Evolutionary conservation across 2,329 filamentous ascomycete genomes (phyloP), one percentile per base, ranked within the genome.

Genomic region (Chaetomiaceae sp.): DNA sequence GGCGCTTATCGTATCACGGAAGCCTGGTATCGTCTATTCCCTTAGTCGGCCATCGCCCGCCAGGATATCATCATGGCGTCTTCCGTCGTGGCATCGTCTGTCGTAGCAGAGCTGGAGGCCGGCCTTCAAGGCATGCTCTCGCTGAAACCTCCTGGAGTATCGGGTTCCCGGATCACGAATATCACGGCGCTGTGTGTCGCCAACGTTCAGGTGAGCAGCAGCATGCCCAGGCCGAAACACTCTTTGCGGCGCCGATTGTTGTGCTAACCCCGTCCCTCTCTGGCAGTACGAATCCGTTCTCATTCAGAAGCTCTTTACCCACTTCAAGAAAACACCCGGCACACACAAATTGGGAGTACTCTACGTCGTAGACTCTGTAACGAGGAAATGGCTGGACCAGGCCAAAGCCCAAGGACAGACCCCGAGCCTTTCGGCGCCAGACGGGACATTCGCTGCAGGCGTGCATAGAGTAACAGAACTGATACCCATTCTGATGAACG

Each of bases 351-450:
- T 99, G 72, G 94, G 94, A 75, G 91, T 96, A 68, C 86, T 99
- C 75, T 99, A 99, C 85, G 91, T 97, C 75, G 89, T 99, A 91
- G 94, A 99, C 81, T 96, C 92, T 78, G 91, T 99, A 82, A 92
- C 91, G 72, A 90, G 94, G 74, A 92, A 95, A 77, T 99, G 94
- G 92, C 85, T 96, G 77, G 92, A 97, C 72, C 88, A 90, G 74
- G 92, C 94, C 67, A 94, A 91, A 74, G 82, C 85, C 67, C 81
- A 87, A 62, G 89, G 88, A 66, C 91, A 97, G 69, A 44, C 56
- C 25, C 74, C 86, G 72, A 88, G 87, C 74, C 85, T 81, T 71
- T 80, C 84, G 71, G 90, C 91, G 61, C 83, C 86, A 61, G 89
- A 95, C 74, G 94, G 94, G 69, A 96, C 91, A 51, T 96, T 86